Percentiles rank a stretch among this genome's conserved stretches.
These are phyloP conservation scores for Fusarium sp. DNA, from an alignment of 2,329 filamentous ascomycete genomes.

Conservation along the genomic window DNA sequence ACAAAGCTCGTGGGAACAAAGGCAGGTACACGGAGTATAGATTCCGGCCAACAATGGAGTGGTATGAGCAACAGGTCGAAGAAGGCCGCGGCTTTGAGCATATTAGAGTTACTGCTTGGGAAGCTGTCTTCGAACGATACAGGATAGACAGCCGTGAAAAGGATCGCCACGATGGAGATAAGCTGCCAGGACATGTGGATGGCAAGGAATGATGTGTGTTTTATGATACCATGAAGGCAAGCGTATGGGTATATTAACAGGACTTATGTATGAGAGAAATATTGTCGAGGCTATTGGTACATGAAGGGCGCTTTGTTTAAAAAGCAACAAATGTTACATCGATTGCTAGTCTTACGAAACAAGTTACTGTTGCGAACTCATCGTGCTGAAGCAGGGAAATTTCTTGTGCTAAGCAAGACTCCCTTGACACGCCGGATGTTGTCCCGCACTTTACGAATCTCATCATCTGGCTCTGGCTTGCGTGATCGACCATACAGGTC, in stretches of 20 bases:
- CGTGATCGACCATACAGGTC: conserved; percentile 60
- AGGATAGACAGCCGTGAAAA: conserved; percentile 46
- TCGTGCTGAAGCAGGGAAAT: conserved; percentile 69
- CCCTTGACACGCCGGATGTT: conserved; percentile 86
- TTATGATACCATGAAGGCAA: conserved; percentile 20
- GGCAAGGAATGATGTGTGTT: neutral
- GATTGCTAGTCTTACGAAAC: neutral
- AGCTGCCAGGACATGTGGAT: neutral
- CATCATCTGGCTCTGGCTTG: conserved; percentile 72
- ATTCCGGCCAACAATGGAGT: conserved; percentile 63
- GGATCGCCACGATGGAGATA: conserved; percentile 4
- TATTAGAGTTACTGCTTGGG: conserved; percentile 60
- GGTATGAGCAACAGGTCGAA: conserved; percentile 62
- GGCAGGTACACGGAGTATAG: conserved; percentile 48
- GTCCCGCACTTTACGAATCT: conserved; percentile 78
- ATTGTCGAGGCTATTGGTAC: conserved; percentile 13
- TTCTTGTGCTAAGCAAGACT: conserved; percentile 78
- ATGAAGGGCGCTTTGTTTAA: conserved; percentile 7
- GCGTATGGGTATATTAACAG: conserved; percentile 27
- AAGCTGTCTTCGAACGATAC: conserved; percentile 54
- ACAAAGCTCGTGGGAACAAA: neutral
- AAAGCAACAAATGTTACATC: neutral
- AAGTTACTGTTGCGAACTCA: conserved; percentile 16
- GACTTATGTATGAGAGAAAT: conserved; percentile 5
- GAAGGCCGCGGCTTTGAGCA: conserved; percentile 65